phyloP scores from a whole-genome alignment of 768 basidiomycete species.

The Tubosaeta sp. region DNA sequence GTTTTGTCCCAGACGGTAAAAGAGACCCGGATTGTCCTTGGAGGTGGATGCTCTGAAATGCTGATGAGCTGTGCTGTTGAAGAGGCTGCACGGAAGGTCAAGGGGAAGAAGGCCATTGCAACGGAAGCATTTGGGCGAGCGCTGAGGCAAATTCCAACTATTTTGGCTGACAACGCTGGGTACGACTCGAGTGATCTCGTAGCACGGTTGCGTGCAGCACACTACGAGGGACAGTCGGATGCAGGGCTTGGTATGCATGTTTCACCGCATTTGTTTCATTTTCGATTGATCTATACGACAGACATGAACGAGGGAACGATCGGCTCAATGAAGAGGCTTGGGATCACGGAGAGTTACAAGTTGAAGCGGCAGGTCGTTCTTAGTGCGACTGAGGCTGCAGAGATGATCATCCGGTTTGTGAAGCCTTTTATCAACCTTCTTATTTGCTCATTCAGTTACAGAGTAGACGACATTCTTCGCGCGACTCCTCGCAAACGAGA shows the following conservation, averaged over 20 bases:
- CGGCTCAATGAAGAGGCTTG: constrained; percentile 82
- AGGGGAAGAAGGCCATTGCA: constrained; percentile 95
- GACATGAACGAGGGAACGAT: constrained; percentile 88
- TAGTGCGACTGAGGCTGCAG: constrained; percentile 93
- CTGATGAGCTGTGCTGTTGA: constrained; percentile 94
- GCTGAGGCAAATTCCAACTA: constrained; percentile 91
- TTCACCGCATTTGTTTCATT: background rate
- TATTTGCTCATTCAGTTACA: constrained; percentile 26
- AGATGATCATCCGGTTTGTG: constrained; percentile 93
- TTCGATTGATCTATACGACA: constrained; percentile 25
- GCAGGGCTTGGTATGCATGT: constrained; percentile 77
- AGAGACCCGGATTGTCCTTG: constrained; percentile 91
- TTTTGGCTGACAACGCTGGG: constrained; percentile 96
- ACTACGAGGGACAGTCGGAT: constrained; percentile 84
- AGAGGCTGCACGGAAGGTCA: constrained; percentile 74
- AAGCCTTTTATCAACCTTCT: background rate
- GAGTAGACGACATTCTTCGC: constrained; percentile 89
- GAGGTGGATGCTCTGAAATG: constrained; percentile 98
- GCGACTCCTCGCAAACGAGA: constrained; percentile 84
- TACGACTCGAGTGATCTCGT: constrained; percentile 98
- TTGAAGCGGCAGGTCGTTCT: constrained; percentile 92
- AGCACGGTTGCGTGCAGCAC: constrained; percentile 82
- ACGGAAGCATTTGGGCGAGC: constrained; percentile 89
- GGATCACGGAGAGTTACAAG: constrained; percentile 96
- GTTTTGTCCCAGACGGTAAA: constrained; percentile 97